Percentiles rank a stretch among this genome's conserved stretches.
Evolutionary conservation across 2,329 filamentous ascomycete genomes (phyloP).

Genomic region (Cyanodermella asteris): DNA sequence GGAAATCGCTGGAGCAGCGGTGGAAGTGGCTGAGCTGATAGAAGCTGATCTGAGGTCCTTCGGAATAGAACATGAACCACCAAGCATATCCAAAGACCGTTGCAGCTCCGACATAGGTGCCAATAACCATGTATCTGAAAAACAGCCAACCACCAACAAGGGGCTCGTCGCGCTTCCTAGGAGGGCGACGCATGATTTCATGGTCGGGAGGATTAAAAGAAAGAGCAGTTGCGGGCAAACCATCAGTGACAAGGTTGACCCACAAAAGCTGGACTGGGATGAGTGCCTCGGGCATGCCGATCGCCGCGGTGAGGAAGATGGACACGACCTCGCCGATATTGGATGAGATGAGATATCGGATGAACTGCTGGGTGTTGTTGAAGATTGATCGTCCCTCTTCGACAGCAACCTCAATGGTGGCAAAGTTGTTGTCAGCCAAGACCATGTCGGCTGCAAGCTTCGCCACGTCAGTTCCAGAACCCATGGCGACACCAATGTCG

Average conservation of each 20-base stretch:
- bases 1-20: slow-evolving; percentile 65
- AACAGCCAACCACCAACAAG: slow-evolving; percentile 93
- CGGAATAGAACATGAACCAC: slow-evolving; percentile 96
- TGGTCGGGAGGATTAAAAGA: slow-evolving; percentile 98
- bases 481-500: slow-evolving; percentile 98
- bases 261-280: slow-evolving; percentile 94
- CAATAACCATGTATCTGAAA: slow-evolving; percentile 91
- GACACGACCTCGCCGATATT: slow-evolving; percentile 99
- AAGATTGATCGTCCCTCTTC: slow-evolving; percentile 97
- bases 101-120: slow-evolving; percentile 79
- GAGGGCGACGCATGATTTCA: slow-evolving; percentile 87
- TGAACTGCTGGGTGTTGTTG: slow-evolving; percentile 99
- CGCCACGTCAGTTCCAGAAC: slow-evolving; percentile 87
- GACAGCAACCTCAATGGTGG: slow-evolving; percentile 85
- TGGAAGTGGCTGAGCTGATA: slow-evolving; percentile 85
- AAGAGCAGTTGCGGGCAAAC: slow-evolving; percentile 82
- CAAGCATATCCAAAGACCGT: slow-evolving; percentile 97
- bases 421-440: slow-evolving; percentile 94
- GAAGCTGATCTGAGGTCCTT: slow-evolving; percentile 80
- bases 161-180: slow-evolving; percentile 76
- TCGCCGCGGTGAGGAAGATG: slow-evolving; percentile 88
- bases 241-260: slow-evolving; percentile 97
- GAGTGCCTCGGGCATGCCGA: slow-evolving; percentile 92
- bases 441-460: slow-evolving; percentile 98
- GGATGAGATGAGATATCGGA: slow-evolving; percentile 94